Evolutionary conservation across 176 grass and related monocot genomes (phyloP), one percentile per base, ranked within the genome.

Genomic region (Olyra latifolia): DNA sequence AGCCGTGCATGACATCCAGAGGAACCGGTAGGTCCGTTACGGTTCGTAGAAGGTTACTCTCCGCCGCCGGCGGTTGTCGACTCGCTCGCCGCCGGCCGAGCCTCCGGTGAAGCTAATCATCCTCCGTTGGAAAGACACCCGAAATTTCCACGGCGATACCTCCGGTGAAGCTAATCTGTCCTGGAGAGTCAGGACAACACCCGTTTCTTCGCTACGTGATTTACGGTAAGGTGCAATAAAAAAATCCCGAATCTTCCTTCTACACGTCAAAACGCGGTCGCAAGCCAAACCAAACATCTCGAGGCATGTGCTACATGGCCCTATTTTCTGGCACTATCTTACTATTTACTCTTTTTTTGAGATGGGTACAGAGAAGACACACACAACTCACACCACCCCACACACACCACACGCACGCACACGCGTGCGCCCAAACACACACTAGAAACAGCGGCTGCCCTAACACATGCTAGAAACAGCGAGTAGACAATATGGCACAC

Each of bases 241-340:
- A 59, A 60, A 65, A 32, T n/a, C n/a, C n/a, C 13, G 80, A 74
- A 80, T 74, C 75, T 68, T 84, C 42, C 6, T 13, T 45, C 60
- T 71, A 29, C 70, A 80, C 3, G 35, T 5, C 80, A 72, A 72
- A 64, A 56, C 17, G 13, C 9, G 40, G 40, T 42, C 41, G 66
- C 47, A 62, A 44, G 8, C 47, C 35, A 55, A 72, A 57, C 39
- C 35, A 66, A 46, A 45, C 23, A 4, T n/a, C n/a, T n/a, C n/a
- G n/a, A n/a, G n/a, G n/a, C n/a, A n/a, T n/a, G n/a, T n/a, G n/a
- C n/a, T n/a, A n/a, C n/a, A n/a, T n/a, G n/a, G n/a, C n/a, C n/a
- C n/a, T n/a, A n/a, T n/a, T n/a, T n/a, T n/a, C n/a, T n/a, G n/a
- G n/a, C n/a, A n/a, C n/a, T n/a, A n/a, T n/a, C n/a, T n/a, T n/a